A percentile compares a stretch with the other conserved stretches of the same genome.
Conservation (phyloP, 768 basidiomycete genomes). For the Coprinopsis marcescibilis region DNA sequence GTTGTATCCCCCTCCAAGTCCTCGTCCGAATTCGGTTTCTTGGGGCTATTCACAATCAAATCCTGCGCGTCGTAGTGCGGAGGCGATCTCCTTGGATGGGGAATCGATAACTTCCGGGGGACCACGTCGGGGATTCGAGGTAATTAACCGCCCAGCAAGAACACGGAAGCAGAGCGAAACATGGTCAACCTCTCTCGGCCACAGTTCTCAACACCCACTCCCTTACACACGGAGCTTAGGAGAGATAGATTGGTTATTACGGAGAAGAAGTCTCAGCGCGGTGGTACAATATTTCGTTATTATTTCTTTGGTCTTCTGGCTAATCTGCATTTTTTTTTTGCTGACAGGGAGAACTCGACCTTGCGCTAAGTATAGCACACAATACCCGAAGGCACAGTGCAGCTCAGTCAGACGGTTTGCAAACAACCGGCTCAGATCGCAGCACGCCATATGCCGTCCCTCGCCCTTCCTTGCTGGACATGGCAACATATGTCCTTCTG, state of each 20-base stretch:
- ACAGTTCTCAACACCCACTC: constrained; percentile 15
- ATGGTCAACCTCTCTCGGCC: constrained; percentile 21
- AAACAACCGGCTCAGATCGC: constrained; percentile 1
- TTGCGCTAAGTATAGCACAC: constrained; percentile 52
- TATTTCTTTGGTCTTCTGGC: constrained; percentile 6
- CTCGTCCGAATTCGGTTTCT: constrained; percentile 18
- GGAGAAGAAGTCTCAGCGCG: constrained; percentile 63
- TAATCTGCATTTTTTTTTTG: constrained; percentile 13
- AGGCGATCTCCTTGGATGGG: constrained; percentile 40
- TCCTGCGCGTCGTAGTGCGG: constrained; percentile 40
- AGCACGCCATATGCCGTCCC: neutral
- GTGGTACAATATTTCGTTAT: constrained; percentile 43
- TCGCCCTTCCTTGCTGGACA: constrained; percentile 1
- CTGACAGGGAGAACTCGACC: constrained; percentile 68
- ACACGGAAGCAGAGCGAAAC: constrained; percentile 27
- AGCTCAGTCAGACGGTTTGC: constrained; percentile 39
- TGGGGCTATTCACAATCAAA: constrained; percentile 13
- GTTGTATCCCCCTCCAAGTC: constrained; percentile 36
- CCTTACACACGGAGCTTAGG: constrained; percentile 52
- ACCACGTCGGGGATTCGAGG: constrained; percentile 42
- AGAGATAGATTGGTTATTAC: constrained; percentile 75
- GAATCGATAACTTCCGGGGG: constrained; percentile 40
- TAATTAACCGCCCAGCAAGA: constrained; percentile 42
- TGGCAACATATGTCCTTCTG: constrained; percentile 43
- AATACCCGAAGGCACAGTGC: constrained; percentile 31